phyloP scores from a whole-genome alignment of 2,329 filamentous ascomycete genomes.

The Pseudogymnoascus sp. region DNA sequence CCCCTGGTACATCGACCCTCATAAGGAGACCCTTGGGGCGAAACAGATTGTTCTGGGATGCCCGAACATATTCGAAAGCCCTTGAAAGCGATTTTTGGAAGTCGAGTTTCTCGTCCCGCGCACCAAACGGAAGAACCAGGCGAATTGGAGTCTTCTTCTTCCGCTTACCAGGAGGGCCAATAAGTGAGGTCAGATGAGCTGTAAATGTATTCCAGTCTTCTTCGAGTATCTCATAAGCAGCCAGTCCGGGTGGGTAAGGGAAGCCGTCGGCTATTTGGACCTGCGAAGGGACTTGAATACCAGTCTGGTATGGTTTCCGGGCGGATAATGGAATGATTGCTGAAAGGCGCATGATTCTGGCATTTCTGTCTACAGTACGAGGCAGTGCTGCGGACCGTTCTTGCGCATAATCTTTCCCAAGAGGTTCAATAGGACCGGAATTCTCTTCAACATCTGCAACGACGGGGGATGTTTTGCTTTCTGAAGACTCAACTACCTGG shows the following conservation, averaged over 20 bases:
- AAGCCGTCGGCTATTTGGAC: conserved; percentile 13
- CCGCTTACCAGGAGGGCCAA: not conserved
- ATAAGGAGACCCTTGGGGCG: conserved; percentile 19
- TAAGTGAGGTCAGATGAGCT: not conserved
- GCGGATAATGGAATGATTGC: not conserved
- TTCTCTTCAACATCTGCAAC: not conserved
- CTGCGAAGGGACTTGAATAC: conserved; percentile 16
- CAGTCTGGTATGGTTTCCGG: not conserved
- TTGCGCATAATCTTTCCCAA: conserved; percentile 9
- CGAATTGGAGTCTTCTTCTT: not conserved
- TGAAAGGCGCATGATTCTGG: not conserved
- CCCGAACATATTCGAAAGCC: conserved; percentile 16
- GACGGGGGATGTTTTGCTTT: not conserved
- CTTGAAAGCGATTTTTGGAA: conserved; percentile 12
- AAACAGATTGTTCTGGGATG: conserved; percentile 17
- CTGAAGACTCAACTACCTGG: not conserved
- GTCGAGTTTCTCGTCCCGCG: conserved; percentile 11
- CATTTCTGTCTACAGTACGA: not conserved
- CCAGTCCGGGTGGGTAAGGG: conserved; percentile 15
- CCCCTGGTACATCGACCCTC: conserved; percentile 21
- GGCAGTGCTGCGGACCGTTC: conserved; percentile 14
- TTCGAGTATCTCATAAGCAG: conserved; percentile 11
- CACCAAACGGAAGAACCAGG: conserved; percentile 3
- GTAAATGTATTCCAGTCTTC: conserved; percentile 14
- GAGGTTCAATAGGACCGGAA: not conserved